Conservation (phyloP, 2,329 filamentous ascomycete genomes). For the Apiospora pterosperma region DNA sequence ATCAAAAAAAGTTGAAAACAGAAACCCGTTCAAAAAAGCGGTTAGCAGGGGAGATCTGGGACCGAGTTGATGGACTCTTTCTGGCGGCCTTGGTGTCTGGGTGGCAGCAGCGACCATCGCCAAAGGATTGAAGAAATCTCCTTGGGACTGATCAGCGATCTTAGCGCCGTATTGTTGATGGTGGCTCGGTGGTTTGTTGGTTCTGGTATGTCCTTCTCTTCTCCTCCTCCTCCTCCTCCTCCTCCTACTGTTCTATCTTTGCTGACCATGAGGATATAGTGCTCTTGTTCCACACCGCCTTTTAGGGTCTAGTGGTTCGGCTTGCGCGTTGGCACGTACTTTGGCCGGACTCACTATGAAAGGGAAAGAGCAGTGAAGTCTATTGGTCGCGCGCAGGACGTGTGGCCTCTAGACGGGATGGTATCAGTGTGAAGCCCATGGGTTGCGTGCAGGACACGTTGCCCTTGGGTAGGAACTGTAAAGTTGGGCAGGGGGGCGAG, state of each 20-base stretch:
- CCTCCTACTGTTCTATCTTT: neutral
- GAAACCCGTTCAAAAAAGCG: conserved; percentile 1
- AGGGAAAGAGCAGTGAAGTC: neutral
- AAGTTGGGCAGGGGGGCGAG: neutral
- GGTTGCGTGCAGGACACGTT: neutral
- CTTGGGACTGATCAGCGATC: neutral
- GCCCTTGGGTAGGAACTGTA: neutral
- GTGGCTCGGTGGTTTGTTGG: neutral
- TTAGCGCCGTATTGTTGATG: neutral
- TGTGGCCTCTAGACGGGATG: neutral
- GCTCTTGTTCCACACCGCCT: neutral
- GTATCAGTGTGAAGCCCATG: neutral
- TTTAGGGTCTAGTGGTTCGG: neutral
- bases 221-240: neutral
- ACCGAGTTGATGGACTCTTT: neutral
- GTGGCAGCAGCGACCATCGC: neutral
- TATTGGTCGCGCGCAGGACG: neutral
- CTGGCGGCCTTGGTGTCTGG: neutral
- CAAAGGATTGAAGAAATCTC: neutral
- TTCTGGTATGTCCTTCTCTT: neutral
- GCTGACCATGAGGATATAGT: neutral
- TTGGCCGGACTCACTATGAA: neutral
- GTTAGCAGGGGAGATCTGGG: neutral
- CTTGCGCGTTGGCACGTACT: neutral
- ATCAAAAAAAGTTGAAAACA: neutral